Base-by-base conservation (phyloP, 331 rosid species). In the Malus hybrid region DNA sequence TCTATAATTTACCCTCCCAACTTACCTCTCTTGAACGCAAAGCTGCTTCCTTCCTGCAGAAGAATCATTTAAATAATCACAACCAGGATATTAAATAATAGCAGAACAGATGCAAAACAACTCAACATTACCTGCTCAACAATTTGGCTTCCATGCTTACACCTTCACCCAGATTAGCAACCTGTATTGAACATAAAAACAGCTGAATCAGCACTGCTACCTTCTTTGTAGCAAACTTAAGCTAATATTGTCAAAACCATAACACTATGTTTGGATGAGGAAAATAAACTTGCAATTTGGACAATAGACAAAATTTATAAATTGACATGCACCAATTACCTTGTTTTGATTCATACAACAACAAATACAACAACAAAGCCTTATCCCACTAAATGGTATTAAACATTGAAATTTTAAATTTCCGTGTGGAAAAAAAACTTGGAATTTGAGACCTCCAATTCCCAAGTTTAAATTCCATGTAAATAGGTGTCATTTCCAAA, bases 11-110 rank as follows among this genome's bases (percentile, higher is more conserved):
- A 65, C 66, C 60, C 65, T 69, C 73, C 73, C 22, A 22, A 72
- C 79, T 76, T 83, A 95, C 99, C 97, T 92, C 97, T 88, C 96
- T 95, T 84, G 93, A 96, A 68, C 96, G 97, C 84, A 95, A 76
- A 46, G 89, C 88, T 79, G 95, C 99, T 90, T 95, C 99, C 83
- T 95, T 95, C 91, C 99, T 95, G 88, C 78, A 86, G 75, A 80
- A 73, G 82, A 68, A 85, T 55, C 56, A 80, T 76, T 46, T 46
- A 83, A 70, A 74, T 33, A 83, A 60, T 78, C 62, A 86, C 52
- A 70, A 78, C 39, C 61, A 44, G 46, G 69, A 70, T 56, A 10
- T 10, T 20, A 66, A 74, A 66, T 34, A 54, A 76, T 55, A 67
- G 77, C 75, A 63, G 22, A 44, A 31, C 36, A 69, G 50, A 73